Evolutionary conservation across 2,329 filamentous ascomycete genomes (phyloP).

Genomic region (Microsporum ferrugineum): DNA sequence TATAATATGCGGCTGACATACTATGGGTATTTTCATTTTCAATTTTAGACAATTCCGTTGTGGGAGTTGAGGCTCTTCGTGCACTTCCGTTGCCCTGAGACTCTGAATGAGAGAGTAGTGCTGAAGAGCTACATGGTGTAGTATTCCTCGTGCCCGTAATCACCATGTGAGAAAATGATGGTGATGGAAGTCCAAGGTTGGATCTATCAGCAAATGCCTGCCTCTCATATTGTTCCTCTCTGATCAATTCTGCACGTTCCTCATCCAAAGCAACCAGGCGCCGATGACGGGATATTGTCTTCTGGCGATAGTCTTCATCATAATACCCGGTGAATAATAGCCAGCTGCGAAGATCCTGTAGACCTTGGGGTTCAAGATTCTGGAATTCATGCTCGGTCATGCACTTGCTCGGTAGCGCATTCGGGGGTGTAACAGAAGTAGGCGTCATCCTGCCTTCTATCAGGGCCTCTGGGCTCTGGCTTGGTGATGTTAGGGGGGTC

Average conservation of each 20-base stretch:
- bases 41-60: background rate
- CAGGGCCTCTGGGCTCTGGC: background rate
- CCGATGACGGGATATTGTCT: constrained; percentile 14
- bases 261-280: constrained; percentile 23
- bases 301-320: constrained; percentile 24
- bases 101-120: background rate
- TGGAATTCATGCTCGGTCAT: constrained; percentile 10
- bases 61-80: too few relatives aligned
- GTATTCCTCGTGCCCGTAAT: background rate
- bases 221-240: constrained; percentile 14
- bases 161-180: background rate
- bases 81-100: background rate
- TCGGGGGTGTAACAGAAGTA: background rate
- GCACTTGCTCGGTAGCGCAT: background rate
- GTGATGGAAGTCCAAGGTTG: background rate
- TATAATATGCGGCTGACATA: too few relatives aligned
- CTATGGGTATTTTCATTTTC: background rate
- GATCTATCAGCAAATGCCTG: constrained; percentile 6
- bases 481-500: background rate
- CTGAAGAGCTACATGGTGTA: background rate
- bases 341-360: constrained; percentile 26
- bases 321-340: constrained; percentile 26
- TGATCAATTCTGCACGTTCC: constrained; percentile 17
- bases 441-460: background rate
- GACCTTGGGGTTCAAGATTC: constrained; percentile 7